Evolutionary conservation across 495 filamentous ascomycete species (phyloP).

Genomic region (Penicillium antarcticum): DNA sequence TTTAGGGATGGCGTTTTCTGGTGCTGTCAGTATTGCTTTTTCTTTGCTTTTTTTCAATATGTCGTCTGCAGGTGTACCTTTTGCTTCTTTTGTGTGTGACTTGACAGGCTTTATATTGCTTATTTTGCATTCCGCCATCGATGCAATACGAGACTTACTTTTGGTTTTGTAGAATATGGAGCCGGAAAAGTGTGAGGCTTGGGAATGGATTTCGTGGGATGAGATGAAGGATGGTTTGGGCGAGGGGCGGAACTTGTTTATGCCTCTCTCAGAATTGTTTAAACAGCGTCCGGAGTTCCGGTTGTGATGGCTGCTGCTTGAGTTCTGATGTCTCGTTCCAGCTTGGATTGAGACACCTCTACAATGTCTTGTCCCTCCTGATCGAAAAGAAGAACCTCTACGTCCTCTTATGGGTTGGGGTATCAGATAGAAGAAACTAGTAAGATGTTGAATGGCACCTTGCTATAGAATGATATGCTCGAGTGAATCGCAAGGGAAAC

Average conservation of each 20-base stretch:
- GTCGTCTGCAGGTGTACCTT: background rate
- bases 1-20: background rate
- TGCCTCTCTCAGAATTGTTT: conserved; percentile 53
- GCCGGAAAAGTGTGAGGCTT: conserved; percentile 62
- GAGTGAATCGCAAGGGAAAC: too few species aligned
- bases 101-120: background rate
- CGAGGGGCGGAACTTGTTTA: conserved; percentile 44
- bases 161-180: conserved; percentile 38
- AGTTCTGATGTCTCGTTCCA: too few species aligned
- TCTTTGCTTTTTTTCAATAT: background rate
- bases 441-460: too few species aligned
- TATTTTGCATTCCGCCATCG: background rate
- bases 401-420: too few species aligned
- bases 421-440: too few species aligned
- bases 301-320: background rate
- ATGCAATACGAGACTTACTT: background rate
- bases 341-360: too few species aligned
- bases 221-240: conserved; percentile 12
- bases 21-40: conserved; percentile 23
- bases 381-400: too few species aligned
- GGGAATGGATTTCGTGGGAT: conserved; percentile 59
- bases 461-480: too few species aligned
- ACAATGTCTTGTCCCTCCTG: too few species aligned
- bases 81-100: background rate
- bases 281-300: conserved; percentile 38